Evolutionary conservation across 768 basidiomycete species (phyloP), one percentile per base, ranked within the genome.

Genomic region (Boletales sp.): DNA sequence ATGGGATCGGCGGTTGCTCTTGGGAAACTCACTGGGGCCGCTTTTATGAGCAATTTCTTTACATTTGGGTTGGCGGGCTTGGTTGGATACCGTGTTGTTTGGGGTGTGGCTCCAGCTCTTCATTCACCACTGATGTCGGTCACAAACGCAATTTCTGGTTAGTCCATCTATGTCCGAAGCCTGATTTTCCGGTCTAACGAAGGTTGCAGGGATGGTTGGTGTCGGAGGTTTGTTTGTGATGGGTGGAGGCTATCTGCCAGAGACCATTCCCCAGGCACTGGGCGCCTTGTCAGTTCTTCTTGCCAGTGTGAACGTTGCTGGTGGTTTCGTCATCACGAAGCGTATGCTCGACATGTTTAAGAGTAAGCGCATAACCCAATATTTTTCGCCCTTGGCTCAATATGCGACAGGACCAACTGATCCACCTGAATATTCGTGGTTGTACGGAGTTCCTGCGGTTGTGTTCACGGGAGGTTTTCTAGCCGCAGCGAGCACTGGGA

Each of bases 341-440:
- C 84, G 90, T 38, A 94, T 94, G 91, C 72, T 94, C 52, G 89
- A 93, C 61, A 90, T 94, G 86, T 94, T 94, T 69, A 89, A 87
- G 70, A 83, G 91, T 87, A 65, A 54, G 77, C 54, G 9, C 12
- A 38, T 45, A 15, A 17, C 4, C 11, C 27, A 29, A 29, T 17
- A 46, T 15, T 36, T 30, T 24, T 24, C 24, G 24, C 30, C 15
- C 48, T 3, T 15, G 32, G 27, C 50, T 52, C 48, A 56, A n/a
- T 40, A 43, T 31, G 48, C 9, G 50, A 27, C 56, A 88, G 86
- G 87, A 31, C 83, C 84, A 13, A 84, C 81, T 44, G 91, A 94
- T 68, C 91, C 91, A 9, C 89, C 91, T 5, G 91, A 94, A 62
- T 92, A 92, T 67, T 80, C 84, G 2, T 91, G 85, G 83, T 69